Base-by-base conservation (phyloP, 2,329 filamentous ascomycete species). In the Trichocomaceae sp. region DNA sequence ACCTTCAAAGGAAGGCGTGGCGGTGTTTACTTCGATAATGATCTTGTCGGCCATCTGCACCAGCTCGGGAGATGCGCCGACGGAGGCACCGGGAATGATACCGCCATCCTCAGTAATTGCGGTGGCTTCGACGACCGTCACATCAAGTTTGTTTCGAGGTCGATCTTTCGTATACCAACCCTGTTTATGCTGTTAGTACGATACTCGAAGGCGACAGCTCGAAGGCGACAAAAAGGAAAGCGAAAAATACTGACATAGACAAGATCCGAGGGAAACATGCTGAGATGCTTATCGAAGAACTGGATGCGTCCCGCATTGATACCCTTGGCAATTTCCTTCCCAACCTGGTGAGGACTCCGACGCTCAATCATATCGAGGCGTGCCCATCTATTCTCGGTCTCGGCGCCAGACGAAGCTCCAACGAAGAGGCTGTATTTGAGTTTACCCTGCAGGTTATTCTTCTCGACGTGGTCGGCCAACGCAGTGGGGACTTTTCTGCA, bases 321-420 rank as follows among this genome's bases (percentile, higher is more conserved):
- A 9, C 90, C 90, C 77, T 89, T 92, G 58, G 90, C 83, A 61
- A 95, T 95, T 57, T 87, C 81, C 77, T 95, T 95, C 67, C 90
- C 90, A 58, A 95, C 90, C 69, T 95, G 90, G 74, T 95, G 90
- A 54, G 90, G 90, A 62, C 83, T 82, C 55, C 90, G 82, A 55
- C 89, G 80, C 75, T 92, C 86, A 64, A 95, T 95, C 90, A 95
- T 95, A 74, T 95, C 86, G 60, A 92, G 77, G 4, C 77, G 73
- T n/a, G 90, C 90, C 90, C 90, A 95, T 71, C 90, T 80, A 72
- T 93, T 93, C 77, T 95, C 90, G 0, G 90, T 95, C 75, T 93
- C 90, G 17, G 89, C 87, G 37, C 90, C 90, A 15, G 88, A 90
- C 5, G 87, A 92, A n/a, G 90, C 90, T 52, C 90, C 90, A 9